Evolutionary conservation across 2,329 filamentous ascomycete species (phyloP).

Genomic region (Cryphonectria naterciae): DNA sequence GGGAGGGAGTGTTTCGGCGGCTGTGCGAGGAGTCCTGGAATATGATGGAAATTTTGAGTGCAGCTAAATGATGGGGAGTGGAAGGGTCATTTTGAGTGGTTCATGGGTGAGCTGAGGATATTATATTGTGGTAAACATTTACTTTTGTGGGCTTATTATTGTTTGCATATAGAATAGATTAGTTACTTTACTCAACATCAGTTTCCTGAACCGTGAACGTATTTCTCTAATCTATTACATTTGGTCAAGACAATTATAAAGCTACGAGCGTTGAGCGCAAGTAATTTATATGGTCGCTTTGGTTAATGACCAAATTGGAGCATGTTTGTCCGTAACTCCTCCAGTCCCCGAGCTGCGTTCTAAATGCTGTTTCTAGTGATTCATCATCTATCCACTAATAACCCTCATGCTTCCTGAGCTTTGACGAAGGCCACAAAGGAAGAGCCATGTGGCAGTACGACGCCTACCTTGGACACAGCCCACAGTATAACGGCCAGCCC

Average conservation of each 20-base stretch:
- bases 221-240: too few species aligned
- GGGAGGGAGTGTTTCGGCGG: constrained; percentile 4
- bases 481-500: constrained; percentile 13
- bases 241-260: too few species aligned
- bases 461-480: constrained; percentile 11
- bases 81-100: not conserved
- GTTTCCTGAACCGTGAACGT: too few species aligned
- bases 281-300: too few species aligned
- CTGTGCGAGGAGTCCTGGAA: constrained; percentile 17
- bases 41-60: not conserved
- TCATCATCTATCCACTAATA: not conserved
- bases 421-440: constrained; percentile 15
- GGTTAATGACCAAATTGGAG: not conserved
- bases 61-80: not conserved
- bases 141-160: too few species aligned
- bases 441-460: constrained; percentile 14
- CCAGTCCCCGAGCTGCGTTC: not conserved
- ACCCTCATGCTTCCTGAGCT: not conserved
- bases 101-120: too few species aligned
- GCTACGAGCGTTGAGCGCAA: too few species aligned
- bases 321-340: not conserved
- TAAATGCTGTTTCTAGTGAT: not conserved
- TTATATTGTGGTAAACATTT: too few species aligned
- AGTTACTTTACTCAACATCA: too few species aligned
- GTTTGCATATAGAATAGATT: too few species aligned